phyloP scores from a whole-genome alignment of 495 filamentous ascomycete species.

The Xeromyces bisporus region DNA sequence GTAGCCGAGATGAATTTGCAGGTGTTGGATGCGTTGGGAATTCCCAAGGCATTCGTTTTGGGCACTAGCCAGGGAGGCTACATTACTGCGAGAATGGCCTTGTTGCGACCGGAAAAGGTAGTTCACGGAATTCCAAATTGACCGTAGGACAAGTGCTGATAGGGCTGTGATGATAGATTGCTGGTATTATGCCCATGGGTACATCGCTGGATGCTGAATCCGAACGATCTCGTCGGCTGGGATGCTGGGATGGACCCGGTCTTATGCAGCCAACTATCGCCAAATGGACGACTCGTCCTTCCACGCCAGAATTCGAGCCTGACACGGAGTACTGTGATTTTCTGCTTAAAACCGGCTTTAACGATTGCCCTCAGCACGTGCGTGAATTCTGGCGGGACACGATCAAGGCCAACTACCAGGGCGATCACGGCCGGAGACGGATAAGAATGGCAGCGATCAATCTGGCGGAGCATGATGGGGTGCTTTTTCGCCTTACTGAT shows the following conservation, averaged over 20 bases:
- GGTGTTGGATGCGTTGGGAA: conserved; percentile 33
- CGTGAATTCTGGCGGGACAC: conserved; percentile 34
- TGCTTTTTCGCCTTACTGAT: conserved; percentile 35
- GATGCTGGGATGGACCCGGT: conserved; percentile 39
- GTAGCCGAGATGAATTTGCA: conserved; percentile 33
- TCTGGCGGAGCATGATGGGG: conserved; percentile 40
- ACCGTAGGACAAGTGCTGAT: too few relatives aligned
- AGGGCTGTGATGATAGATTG: too few relatives aligned
- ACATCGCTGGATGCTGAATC: conserved; percentile 48
- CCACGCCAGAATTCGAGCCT: conserved; percentile 36
- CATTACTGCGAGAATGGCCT: conserved; percentile 41
- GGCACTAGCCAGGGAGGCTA: conserved; percentile 50
- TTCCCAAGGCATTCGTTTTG: conserved; percentile 38
- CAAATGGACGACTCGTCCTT: conserved; percentile 24
- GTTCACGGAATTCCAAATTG: too few relatives aligned
- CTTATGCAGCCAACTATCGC: conserved; percentile 25
- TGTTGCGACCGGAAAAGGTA: conserved; percentile 42
- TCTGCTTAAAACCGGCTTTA: conserved; percentile 38
- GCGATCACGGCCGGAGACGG: conserved; percentile 38
- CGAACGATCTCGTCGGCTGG: conserved; percentile 29
- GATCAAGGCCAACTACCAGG: conserved; percentile 37
- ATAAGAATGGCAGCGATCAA: conserved; percentile 40
- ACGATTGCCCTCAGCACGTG: conserved; percentile 19
- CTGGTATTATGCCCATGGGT: conserved; percentile 40
- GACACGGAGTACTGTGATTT: conserved; percentile 37